These are phyloP conservation scores for Coemansia brasiliensis DNA, from an alignment of 192 early-diverging fungal genomes.

Conservation along the genomic window DNA sequence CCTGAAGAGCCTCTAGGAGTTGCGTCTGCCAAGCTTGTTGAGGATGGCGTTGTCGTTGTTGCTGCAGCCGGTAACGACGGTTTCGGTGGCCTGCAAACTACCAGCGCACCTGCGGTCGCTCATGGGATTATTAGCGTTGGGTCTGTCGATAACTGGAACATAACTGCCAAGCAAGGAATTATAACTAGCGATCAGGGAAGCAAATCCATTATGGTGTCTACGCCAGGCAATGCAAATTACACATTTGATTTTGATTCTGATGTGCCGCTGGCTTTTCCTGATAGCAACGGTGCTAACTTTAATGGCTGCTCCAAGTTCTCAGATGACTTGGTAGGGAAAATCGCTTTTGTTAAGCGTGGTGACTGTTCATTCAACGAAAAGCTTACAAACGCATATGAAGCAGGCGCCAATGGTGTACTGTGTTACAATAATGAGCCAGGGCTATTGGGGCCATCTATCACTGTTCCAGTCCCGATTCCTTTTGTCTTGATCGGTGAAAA, in stretches of 20 bases:
- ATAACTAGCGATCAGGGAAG: constrained; percentile 16
- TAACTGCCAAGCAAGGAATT: constrained; percentile 27
- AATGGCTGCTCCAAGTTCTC: neutral
- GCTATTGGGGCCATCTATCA: neutral
- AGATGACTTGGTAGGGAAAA: neutral
- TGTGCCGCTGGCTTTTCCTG: constrained; percentile 13
- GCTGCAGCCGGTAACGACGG: constrained; percentile 80
- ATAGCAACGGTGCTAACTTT: constrained; percentile 3
- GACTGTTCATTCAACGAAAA: constrained; percentile 51
- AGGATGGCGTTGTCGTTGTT: constrained; percentile 62
- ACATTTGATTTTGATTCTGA: constrained; percentile 4
- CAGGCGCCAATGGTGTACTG: constrained; percentile 57
- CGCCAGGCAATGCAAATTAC: neutral
- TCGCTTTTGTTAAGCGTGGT: constrained; percentile 44
- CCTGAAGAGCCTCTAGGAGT: constrained; percentile 57
- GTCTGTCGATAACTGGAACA: constrained; percentile 55
- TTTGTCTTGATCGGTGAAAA: constrained; percentile 39
- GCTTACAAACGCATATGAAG: constrained; percentile 41
- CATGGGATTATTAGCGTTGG: constrained; percentile 62
- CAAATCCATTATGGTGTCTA: neutral
- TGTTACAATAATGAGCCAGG: constrained; percentile 47
- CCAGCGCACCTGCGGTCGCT: constrained; percentile 54
- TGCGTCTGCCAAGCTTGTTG: constrained; percentile 20
- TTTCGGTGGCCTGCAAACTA: constrained; percentile 57
- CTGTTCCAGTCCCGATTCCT: constrained; percentile 33